Evolutionary conservation across 768 basidiomycete species (phyloP), one percentile per base, ranked within the genome.

Genomic region (Ephemerocybe angulata): DNA sequence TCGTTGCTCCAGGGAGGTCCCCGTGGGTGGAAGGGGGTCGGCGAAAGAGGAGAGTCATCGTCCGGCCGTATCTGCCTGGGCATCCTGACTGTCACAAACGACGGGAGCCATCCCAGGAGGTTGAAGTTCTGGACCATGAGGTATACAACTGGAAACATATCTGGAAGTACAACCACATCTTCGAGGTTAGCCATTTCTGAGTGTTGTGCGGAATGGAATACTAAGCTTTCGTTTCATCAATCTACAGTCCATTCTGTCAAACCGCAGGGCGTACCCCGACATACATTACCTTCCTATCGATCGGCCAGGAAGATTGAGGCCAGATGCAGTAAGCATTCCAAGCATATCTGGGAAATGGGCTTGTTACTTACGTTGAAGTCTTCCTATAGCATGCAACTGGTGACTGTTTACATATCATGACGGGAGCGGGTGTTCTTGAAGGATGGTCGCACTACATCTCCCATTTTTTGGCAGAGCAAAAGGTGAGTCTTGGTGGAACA

Each of bases 61-160:
- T 84, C 11, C 66, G 86, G 30, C 77, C 84, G 7, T 87, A 87
- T 58, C 62, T 84, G 4, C 81, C 83, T 2, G 86, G 86, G 2
- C 84, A 87, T 59, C 85, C 87, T 55, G 74, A 82, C 51, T 87
- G 86, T 57, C 84, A 82, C 57, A 58, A 73, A 21, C 59, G 65
- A 47, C 65, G 67, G 19, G 55, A 72, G 54, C 82, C 83, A 19
- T 80, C 76, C 76, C 63, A 55, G 37, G 70, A 72, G 56, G 72
- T 82, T 19, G 59, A 70, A 56, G 76, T 77, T 1, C 77, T 72
- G 54, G 56, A 58, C 30, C 74, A 73, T 70, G 70, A 73, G 28
- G 83, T 77, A 76, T 87, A 80, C 62, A 87, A 88, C 62, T 87
- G 86, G 86, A 76, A 72, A 0, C 75, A 77, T 68, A 85, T 88